Base-by-base conservation (phyloP, 1,284 basidiomycete genomes). In the Boletellus deceptivus region DNA sequence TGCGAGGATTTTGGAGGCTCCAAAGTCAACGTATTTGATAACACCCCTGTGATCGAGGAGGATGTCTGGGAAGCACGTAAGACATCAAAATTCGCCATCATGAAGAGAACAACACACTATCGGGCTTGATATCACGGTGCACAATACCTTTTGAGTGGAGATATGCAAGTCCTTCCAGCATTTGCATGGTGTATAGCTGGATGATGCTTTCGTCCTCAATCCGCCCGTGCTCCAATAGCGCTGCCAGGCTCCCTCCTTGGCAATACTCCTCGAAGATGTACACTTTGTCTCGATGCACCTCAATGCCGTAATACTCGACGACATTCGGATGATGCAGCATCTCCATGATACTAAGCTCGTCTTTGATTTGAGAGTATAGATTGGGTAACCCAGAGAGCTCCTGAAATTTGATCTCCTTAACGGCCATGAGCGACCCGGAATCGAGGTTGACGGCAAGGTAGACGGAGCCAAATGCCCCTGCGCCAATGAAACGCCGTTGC, bases 251-350 rank as follows among this genome's bases (percentile, higher is more conserved):
- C 13, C 97, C 97, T 36, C 95, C 95, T 64, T 96, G 91, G 67
- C 97, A 99, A 70, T 91, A 99, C 73, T 99, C 96, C 70, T 99
- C 95, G 68, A 99, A 99, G 59, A 99, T 98, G 74, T 97, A 99
- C 11, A 99, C 94, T 70, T 96, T 95, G 74, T 99, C 97, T 20
- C 97, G 89, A 69, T 99, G 96, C 6, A 98, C 96, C 71, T 99
- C 97, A 61, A 99, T 97, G 35, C 97, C 97, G 66, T 98, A 98
- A 72, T 98, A 99, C 70, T 99, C 95, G 52, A 99, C 97, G 50
- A 99, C 91, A 65, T 99, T 99, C 14, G 93, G 93, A 70, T 99
- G 97, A 58, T 92, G 91, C 29, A 99, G 80, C 86, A 99, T 90
- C 71, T 97, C 93, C 97, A 99, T 99, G 55, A 99, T 94, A 60